Evolutionary conservation across 345 rosid genomes (phyloP), one percentile per base, ranked within the genome.

Genomic region (Lepidium didymum): DNA sequence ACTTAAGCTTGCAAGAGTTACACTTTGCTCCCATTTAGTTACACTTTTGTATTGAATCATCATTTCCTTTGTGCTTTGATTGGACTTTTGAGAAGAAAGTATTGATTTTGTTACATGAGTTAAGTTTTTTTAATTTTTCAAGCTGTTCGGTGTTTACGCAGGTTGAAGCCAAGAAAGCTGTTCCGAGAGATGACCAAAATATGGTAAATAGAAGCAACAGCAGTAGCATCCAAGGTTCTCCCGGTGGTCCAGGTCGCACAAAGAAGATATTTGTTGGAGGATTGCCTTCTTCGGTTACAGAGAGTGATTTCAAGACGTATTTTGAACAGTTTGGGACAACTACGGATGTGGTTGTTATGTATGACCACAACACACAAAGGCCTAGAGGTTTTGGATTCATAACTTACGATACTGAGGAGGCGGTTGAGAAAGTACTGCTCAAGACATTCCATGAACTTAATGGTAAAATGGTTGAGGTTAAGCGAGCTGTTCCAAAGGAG

Each of bases 321-420:
- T 92, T 92, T 45, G 96, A 81, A 74, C 97, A 91, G 77, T 94
- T 84, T 61, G 99, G 99, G 49, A 82, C 72, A 43, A 85, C 89
- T 33, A 91, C 87, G 3, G 99, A 94, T 73, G 97, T 91, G 52
- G 97, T 91, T 46, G 97, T 94, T 56, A 94, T 94, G 99, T 91
- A 94, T 74, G 99, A 94, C 74, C 99, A 94, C 84, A 94, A 87
- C 73, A 94, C 97, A 19, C 96, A 87, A 60, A 85, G 99, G 81
- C 99, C 99, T 61, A 89, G 99, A 85, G 99, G 99, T 55, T 94
- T 91, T 33, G 97, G 99, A 67, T 94, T 94, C 85, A 94, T 94
- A 68, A 91, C 99, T 67, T 94, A 82, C 62, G 97, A 91, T 80
- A 78, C 85, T 3, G 97, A 94, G 79, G 99, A 94, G 54, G 91